Base-by-base conservation (phyloP, 441 rosid genomes). In the Populus trichocarpa region DNA sequence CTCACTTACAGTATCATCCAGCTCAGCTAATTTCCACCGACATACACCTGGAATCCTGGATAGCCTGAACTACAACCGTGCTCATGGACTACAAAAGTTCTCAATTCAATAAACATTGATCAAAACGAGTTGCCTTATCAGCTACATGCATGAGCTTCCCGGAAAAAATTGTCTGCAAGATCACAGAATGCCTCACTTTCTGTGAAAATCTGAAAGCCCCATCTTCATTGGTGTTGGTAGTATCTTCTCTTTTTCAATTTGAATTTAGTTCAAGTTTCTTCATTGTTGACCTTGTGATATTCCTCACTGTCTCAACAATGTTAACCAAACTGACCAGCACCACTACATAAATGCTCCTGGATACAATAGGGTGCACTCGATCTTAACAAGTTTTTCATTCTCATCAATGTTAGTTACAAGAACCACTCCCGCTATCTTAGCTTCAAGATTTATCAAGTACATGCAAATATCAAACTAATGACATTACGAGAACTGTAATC, bases 321-420 rank as follows among this genome's bases (percentile, higher is more conserved):
- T 25, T 26, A 7, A 16, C 74, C 16, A 61, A 35, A 9, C 63
- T 3, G 57, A 67, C 40, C 16, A 57, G 25, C 6, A 22, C 46
- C 63, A 46, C 61, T n/a, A 30, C 8, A 12, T 13, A 20, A 35
- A 50, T 72, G 63, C 5, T 82, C 83, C 57, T 46, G 76, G 9
- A 77, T 77, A 80, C 80, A 79, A 46, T 46, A 0, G 13, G 20
- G 20, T 4, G 57, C 57, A 1, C 2, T 46, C 20, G 18, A 46
- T 46, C 6, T 83, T 13, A 26, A 50, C 73, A 20, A 74, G 68
- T 46, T 46, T 14, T 14, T 46, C 79, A 53, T 76, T 75, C 79
- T 84, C 85, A 75, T 82, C 85, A 10, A 79, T 59, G 32, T 65
- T 71, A 69, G 81, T 83, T 33, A 83, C 80, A 23, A 79, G 82